These are phyloP conservation scores for Grammothele lineata DNA, from an alignment of 768 basidiomycete genomes.

Conservation along the genomic window DNA sequence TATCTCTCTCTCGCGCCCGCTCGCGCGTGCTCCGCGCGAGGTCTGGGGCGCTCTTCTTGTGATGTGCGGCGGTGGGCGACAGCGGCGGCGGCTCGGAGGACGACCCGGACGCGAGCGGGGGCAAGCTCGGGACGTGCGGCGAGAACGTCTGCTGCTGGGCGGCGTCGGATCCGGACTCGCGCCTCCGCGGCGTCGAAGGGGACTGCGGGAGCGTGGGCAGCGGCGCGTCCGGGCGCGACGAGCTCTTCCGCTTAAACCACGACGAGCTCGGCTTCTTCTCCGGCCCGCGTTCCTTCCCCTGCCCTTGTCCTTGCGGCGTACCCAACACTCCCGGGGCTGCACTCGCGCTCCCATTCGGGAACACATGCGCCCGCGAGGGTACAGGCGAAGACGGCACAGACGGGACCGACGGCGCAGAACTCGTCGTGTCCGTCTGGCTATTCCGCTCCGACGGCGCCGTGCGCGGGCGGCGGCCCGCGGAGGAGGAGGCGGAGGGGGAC, in stretches of 20 bases:
- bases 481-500: too few species aligned
- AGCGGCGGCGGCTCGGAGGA: constrained; percentile 4
- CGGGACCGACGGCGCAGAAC: constrained; percentile 15
- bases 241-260: constrained; percentile 57
- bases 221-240: constrained; percentile 25
- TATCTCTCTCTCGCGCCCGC: constrained; percentile 5
- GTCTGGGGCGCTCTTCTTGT: constrained; percentile 23
- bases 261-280: constrained; percentile 40
- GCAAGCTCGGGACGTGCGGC: background rate
- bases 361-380: constrained; percentile 13
- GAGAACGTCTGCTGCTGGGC: constrained; percentile 9
- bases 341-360: constrained; percentile 20
- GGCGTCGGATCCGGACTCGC: too few species aligned
- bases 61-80: constrained; percentile 3
- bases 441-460: constrained; percentile 17
- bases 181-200: constrained; percentile 26
- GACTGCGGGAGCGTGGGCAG: constrained; percentile 15
- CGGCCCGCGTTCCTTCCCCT: constrained; percentile 23
- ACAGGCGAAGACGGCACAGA: constrained; percentile 17
- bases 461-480: constrained; percentile 18
- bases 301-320: too few species aligned
- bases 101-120: constrained; percentile 9
- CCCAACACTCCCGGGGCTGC: too few species aligned
- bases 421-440: background rate
- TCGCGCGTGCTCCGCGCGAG: constrained; percentile 2